Evolutionary conservation across 2,329 filamentous ascomycete genomes (phyloP), one percentile per base, ranked within the genome.

Genomic region (Cercospora sp.): DNA sequence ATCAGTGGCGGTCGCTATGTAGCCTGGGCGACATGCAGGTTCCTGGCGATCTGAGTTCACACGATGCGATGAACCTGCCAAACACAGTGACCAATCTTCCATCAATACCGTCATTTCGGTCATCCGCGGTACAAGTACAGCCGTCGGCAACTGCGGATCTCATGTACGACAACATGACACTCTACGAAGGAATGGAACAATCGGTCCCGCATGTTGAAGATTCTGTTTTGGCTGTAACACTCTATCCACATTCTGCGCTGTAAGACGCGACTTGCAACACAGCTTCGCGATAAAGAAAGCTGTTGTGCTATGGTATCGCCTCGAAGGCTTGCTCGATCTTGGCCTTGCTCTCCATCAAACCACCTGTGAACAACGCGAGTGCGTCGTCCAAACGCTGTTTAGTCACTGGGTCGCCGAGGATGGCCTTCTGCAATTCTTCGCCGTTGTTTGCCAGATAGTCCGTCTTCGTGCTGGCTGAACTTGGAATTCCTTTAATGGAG

Each of bases 361-460:
- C 70, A 16, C 70, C 23, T 26, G 68, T 70, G 63, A 70, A 72
- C 28, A 72, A 59, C 42, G 64, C 64, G n/a, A 70, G 58, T 18
- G 67, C 70, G 59, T 72, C 70, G 13, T 69, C 63, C 60, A 72
- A 31, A n/a, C 70, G 66, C 65, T 68, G 63, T 23, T 62, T 69
- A 28, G 69, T 70, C 33, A 72, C 65, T 1, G 70, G 67, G 58
- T 72, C 70, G 5, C 60, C 67, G 23, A 66, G 59, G 59, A 72
- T 72, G 10, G 70, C 69, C 30, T 69, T 69, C 20, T 64, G 55
- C 12, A 72, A 45, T 64, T 67, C 66, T 23, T 66, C 69, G 9
- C 70, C 70, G 58, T 68, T 65, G 63, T 70, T 69, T 10, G 67
- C 67, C 18, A 72, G 65, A 65, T 72, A 72, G 39, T 72, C 69